These are phyloP conservation scores for Aegilops longissima DNA, from an alignment of 176 grass and related monocot genomes.

Conservation along the genomic window DNA sequence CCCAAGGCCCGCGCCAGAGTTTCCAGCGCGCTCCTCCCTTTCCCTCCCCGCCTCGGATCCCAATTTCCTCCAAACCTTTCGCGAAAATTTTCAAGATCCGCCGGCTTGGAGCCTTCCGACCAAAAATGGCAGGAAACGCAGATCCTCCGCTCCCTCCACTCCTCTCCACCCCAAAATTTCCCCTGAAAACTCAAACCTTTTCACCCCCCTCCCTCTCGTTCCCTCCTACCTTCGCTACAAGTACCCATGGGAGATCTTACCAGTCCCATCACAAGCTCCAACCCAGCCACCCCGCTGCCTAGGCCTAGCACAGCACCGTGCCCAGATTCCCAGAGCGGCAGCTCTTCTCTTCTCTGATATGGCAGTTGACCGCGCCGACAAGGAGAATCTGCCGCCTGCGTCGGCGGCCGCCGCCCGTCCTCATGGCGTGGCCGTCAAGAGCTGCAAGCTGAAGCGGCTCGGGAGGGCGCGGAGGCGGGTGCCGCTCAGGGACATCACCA, in stretches of 20 bases:
- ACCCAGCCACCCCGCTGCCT: background rate
- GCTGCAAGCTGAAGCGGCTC: too few relatives aligned
- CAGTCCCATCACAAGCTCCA: background rate
- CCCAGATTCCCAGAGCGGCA: background rate
- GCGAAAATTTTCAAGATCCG: too few relatives aligned
- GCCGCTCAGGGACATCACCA: too few relatives aligned
- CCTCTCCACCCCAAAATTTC: background rate
- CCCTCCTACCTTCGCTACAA: conserved; percentile 18
- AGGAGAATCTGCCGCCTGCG: too few relatives aligned
- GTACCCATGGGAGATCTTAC: background rate
- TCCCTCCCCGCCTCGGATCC: too few relatives aligned
- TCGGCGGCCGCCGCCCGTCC: too few relatives aligned
- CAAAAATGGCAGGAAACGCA: background rate
- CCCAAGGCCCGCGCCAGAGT: too few relatives aligned
- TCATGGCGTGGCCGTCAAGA: too few relatives aligned
- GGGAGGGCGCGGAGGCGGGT: too few relatives aligned
- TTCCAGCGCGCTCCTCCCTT: too few relatives aligned
- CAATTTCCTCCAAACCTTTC: too few relatives aligned
- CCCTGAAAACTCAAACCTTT: conserved; percentile 22
- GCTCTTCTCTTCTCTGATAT: background rate
- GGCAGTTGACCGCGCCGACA: background rate
- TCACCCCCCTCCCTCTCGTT: background rate
- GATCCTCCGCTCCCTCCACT: background rate
- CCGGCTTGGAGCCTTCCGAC: background rate
- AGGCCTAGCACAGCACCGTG: background rate